Conservation (phyloP, 345 rosid species). For the Populus davidiana region DNA sequence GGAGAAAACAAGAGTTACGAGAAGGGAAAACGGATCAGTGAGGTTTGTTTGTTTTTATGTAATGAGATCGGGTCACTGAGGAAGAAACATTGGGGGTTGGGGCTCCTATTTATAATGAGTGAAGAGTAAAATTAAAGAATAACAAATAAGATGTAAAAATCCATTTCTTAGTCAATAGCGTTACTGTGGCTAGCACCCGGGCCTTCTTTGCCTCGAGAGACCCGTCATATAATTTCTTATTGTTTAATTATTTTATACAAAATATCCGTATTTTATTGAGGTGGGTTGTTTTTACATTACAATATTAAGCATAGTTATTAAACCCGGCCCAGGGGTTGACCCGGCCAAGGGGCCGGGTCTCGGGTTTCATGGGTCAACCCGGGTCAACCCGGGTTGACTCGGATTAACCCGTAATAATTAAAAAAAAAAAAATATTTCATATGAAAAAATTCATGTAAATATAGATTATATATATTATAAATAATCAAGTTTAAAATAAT, state of each 20-base stretch:
- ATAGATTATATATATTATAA: too few species aligned
- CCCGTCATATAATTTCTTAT: conserved; percentile 35
- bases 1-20: not conserved
- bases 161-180: too few species aligned
- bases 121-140: not conserved
- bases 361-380: too few species aligned
- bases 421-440: too few species aligned
- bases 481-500: too few species aligned
- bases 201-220: conserved; percentile 45
- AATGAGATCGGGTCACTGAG: conserved; percentile 18
- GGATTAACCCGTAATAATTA: too few species aligned
- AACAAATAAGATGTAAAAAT: too few species aligned
- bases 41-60: conserved; percentile 1
- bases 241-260: not conserved
- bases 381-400: too few species aligned
- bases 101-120: conserved; percentile 48
- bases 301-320: too few species aligned
- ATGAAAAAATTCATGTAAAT: too few species aligned
- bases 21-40: conserved; percentile 19
- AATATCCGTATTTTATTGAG: not conserved
- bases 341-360: too few species aligned
- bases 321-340: too few species aligned
- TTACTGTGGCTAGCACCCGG: conserved; percentile 35
- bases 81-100: conserved; percentile 8
- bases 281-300: conserved; percentile 10